These are phyloP conservation scores for Termitomyces sp. DNA, from an alignment of 768 basidiomycete species.

Conservation along the genomic window DNA sequence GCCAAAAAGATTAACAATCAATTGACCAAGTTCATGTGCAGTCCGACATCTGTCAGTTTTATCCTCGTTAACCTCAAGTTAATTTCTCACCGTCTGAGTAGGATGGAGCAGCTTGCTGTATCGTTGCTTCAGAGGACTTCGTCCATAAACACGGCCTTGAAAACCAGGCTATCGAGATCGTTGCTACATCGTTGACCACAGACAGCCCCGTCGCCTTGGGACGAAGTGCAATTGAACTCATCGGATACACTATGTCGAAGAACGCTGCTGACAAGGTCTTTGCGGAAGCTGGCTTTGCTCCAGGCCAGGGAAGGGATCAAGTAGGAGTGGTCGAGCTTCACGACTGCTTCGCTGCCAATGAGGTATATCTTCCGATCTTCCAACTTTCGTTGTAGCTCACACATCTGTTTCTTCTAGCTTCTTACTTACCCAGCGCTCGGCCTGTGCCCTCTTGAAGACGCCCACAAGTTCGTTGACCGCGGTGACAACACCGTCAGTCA, in stretches of 20 bases:
- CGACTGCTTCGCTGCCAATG: conserved; percentile 82
- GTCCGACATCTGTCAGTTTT: conserved; percentile 64
- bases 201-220: conserved; percentile 65
- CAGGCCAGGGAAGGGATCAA: conserved; percentile 59
- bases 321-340: conserved; percentile 86
- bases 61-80: not conserved
- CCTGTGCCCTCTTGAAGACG: conserved; percentile 59
- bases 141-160: conserved; percentile 67
- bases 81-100: conserved; percentile 16
- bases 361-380: conserved; percentile 33
- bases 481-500: conserved; percentile 74
- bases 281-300: conserved; percentile 59
- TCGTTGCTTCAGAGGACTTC: conserved; percentile 76
- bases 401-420: conserved; percentile 39
- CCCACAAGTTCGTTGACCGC: conserved; percentile 67
- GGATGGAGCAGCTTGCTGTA: conserved; percentile 74
- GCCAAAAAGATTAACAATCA: conserved; percentile 67
- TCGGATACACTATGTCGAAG: conserved; percentile 78
- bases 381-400: not conserved
- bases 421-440: conserved; percentile 80
- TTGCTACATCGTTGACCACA: conserved; percentile 59
- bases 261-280: conserved; percentile 65
- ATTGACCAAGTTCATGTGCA: conserved; percentile 83
- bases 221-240: conserved; percentile 71
- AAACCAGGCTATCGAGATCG: conserved; percentile 85